phyloP scores from a whole-genome alignment of 2,329 filamentous ascomycete genomes.

The Hypoxylon sp. region DNA sequence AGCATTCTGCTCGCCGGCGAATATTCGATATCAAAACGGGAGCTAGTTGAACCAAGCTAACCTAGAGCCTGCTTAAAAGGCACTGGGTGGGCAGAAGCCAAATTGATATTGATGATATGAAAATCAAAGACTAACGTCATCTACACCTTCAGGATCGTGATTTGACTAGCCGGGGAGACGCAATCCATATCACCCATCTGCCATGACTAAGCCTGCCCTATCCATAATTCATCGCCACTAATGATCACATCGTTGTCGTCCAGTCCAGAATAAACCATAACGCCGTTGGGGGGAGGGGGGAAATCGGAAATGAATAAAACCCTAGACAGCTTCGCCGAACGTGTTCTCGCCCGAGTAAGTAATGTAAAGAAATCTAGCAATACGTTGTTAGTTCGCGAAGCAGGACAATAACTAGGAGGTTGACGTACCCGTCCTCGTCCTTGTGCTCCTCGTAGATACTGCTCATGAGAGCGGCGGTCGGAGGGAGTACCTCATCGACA shows the following conservation, averaged over 20 bases:
- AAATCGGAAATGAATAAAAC: slow-evolving; percentile 32
- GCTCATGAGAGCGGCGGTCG: slow-evolving; percentile 98
- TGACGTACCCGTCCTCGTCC: slow-evolving; percentile 76
- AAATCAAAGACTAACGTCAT: slow-evolving; percentile 34
- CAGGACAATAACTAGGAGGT: slow-evolving; percentile 19
- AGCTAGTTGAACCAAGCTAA: slow-evolving; percentile 4
- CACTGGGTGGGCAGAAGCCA: slow-evolving; percentile 24
- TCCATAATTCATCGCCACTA: slow-evolving; percentile 40
- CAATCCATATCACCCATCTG: slow-evolving; percentile 29
- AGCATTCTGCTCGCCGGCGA: not conserved
- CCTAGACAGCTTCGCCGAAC: slow-evolving; percentile 75
- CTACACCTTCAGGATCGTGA: slow-evolving; percentile 27
- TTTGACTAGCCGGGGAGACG: slow-evolving; percentile 26
- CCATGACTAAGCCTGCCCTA: slow-evolving; percentile 34
- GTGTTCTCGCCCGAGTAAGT: slow-evolving; percentile 99
- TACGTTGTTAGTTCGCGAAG: slow-evolving; percentile 30
- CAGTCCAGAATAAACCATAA: slow-evolving; percentile 48
- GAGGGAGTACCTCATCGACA: slow-evolving; percentile 97
- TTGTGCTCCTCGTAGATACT: slow-evolving; percentile 99
- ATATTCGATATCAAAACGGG: not conserved
- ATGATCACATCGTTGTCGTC: slow-evolving; percentile 48
- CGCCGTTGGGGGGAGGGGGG: slow-evolving; percentile 42
- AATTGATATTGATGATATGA: slow-evolving; percentile 40
- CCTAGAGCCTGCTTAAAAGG: not conserved
- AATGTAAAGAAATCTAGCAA: slow-evolving; percentile 91